phyloP scores from a whole-genome alignment of 805 yeast species.

The Candida silvicultrix region DNA sequence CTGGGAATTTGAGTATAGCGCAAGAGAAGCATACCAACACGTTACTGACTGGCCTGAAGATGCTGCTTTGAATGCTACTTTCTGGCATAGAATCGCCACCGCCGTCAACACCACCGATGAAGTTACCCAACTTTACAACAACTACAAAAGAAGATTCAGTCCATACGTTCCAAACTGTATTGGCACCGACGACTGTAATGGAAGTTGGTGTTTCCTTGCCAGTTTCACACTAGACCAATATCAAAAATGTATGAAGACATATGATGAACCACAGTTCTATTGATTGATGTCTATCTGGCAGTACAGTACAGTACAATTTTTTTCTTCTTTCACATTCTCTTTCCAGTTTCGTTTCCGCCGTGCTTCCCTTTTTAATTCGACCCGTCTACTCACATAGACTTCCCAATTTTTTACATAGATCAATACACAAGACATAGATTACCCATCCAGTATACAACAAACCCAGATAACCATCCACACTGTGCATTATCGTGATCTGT shows the following conservation, averaged over 20 bases:
- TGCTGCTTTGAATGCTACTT: slow-evolving; percentile 60
- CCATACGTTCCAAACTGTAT: slow-evolving; percentile 48
- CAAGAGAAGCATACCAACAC: slow-evolving; percentile 51
- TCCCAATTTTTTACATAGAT: no score
- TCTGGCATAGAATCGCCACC: slow-evolving; percentile 42
- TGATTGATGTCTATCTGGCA: background rate
- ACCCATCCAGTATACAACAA: no score
- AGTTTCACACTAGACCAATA: background rate
- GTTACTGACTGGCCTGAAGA: slow-evolving; percentile 47
- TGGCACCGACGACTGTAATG: slow-evolving; percentile 14
- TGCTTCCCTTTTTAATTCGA: no score
- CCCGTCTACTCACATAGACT: no score
- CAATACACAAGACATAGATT: no score
- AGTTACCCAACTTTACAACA: slow-evolving; percentile 43
- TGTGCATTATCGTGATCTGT: no score
- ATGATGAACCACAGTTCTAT: background rate
- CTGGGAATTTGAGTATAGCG: slow-evolving; percentile 61
- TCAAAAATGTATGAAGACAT: background rate
- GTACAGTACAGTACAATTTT: no score
- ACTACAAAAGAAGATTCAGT: slow-evolving; percentile 45
- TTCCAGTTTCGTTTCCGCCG: background rate
- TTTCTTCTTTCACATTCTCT: background rate
- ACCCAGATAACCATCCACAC: no score
- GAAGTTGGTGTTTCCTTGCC: background rate
- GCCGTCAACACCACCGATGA: slow-evolving; percentile 35